These are phyloP conservation scores for Tetrahymena elliotti DNA, from an alignment of 73 alveolate genomes.

Conservation along the genomic window DNA sequence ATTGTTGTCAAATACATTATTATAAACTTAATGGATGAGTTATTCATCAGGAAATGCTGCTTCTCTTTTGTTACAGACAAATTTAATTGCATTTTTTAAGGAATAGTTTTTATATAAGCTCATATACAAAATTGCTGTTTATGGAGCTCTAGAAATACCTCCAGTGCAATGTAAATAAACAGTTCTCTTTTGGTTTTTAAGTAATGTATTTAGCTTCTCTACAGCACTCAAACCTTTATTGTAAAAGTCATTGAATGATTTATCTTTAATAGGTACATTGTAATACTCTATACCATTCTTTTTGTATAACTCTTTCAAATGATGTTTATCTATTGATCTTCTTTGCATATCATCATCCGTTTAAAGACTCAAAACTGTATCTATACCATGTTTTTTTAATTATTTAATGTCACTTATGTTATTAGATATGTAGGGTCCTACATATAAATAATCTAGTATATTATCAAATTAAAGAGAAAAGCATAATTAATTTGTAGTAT, in stretches of 20 bases:
- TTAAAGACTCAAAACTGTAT: background rate
- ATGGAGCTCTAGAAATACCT: conserved; percentile 72
- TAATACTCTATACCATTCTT: background rate
- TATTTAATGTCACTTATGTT: background rate
- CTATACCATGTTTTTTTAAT: background rate
- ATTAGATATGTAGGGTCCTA: background rate
- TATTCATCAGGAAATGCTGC: background rate
- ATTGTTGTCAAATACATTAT: background rate
- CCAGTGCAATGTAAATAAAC: conserved; percentile 76
- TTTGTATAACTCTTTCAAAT: background rate
- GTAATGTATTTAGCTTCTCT: background rate
- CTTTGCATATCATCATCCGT: background rate
- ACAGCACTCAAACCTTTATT: background rate
- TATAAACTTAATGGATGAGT: background rate
- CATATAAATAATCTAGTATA: background rate
- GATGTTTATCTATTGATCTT: background rate
- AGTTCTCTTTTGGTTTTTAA: background rate
- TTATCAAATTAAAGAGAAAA: background rate
- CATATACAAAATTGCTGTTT: conserved; percentile 53
- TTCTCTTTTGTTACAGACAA: background rate
- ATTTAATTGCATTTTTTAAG: background rate
- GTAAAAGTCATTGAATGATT: background rate
- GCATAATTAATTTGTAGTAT: background rate
- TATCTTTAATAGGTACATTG: background rate
- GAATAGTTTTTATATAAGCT: background rate